Percentiles rank a stretch among this genome's conserved stretches.
Conservation (phyloP, 1,284 basidiomycete species). For the Amylostereum chailletii region DNA sequence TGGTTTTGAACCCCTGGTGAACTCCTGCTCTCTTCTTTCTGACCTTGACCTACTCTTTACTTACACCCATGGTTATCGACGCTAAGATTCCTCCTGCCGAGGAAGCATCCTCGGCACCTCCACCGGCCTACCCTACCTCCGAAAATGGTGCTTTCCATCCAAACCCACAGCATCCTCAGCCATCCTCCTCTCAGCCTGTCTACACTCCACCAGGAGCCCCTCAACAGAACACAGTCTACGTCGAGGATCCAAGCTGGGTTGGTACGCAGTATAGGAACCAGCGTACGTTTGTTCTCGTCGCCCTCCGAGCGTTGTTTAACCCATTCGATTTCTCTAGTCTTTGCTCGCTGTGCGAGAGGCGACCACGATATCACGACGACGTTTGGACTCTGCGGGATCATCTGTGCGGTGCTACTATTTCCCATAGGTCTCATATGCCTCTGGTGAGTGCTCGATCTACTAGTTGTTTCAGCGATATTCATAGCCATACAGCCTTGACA, state of each 20-base stretch:
- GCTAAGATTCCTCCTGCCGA: constrained; percentile 5
- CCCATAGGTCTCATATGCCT: constrained; percentile 30
- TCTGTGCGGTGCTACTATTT: constrained; percentile 30
- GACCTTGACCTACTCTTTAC: not conserved
- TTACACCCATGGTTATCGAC: constrained; percentile 9
- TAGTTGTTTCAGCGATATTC: not conserved
- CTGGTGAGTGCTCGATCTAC: constrained; percentile 18
- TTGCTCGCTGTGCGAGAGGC: constrained; percentile 27
- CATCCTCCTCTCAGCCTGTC: not conserved
- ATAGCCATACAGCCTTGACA: constrained; percentile 21
- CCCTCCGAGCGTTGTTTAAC: not conserved
- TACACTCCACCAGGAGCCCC: not conserved
- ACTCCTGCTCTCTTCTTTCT: not conserved
- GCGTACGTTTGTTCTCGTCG: constrained; percentile 5
- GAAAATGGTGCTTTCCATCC: not conserved
- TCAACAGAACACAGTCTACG: not conserved
- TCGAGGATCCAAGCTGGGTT: constrained; percentile 1
- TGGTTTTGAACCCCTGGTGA: not conserved
- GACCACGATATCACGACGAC: constrained; percentile 25
- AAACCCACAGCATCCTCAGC: constrained; percentile 4
- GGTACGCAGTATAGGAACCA: constrained; percentile 11
- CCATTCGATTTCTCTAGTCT: constrained; percentile 15
- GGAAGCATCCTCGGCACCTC: constrained; percentile 1
- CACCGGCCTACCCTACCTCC: constrained; percentile 6
- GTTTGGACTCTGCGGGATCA: constrained; percentile 32